Conservation (phyloP, 73 alveolate genomes). For the Blepharisma japonicum region DNA sequence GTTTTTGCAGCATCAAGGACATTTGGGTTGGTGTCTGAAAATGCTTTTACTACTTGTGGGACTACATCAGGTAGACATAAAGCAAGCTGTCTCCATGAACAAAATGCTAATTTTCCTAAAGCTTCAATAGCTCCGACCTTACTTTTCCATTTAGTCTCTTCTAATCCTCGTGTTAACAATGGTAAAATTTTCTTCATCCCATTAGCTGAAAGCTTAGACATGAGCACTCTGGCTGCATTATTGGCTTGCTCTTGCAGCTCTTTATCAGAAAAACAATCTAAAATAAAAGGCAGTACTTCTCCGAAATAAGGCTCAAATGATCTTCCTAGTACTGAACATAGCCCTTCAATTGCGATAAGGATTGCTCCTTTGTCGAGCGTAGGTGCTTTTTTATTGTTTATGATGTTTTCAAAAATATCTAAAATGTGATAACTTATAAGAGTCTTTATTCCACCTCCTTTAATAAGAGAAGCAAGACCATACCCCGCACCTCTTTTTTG, state of each 20-base stretch:
- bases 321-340: constrained; percentile 45
- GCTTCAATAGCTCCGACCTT: constrained; percentile 73
- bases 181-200: constrained; percentile 59
- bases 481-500: constrained; percentile 24
- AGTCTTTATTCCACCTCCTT: constrained; percentile 20
- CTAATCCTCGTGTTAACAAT: constrained; percentile 51
- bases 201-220: constrained; percentile 53
- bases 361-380: background rate
- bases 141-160: constrained; percentile 62
- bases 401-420: background rate
- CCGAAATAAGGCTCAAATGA: constrained; percentile 51
- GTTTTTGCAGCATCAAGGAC: constrained; percentile 61
- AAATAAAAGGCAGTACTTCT: constrained; percentile 44
- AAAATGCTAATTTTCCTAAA: constrained; percentile 68
- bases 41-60: constrained; percentile 52
- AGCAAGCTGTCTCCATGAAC: constrained; percentile 64
- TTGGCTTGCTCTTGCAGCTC: constrained; percentile 53
- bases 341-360: constrained; percentile 45
- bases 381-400: constrained; percentile 13
- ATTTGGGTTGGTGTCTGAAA: constrained; percentile 68
- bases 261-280: constrained; percentile 48
- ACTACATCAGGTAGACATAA: constrained; percentile 56
- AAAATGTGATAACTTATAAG: background rate
- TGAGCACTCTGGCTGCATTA: constrained; percentile 43
- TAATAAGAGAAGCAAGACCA: background rate